These are phyloP conservation scores for Corymbia maculata DNA, from an alignment of 345 rosid genomes.

Conservation along the genomic window DNA sequence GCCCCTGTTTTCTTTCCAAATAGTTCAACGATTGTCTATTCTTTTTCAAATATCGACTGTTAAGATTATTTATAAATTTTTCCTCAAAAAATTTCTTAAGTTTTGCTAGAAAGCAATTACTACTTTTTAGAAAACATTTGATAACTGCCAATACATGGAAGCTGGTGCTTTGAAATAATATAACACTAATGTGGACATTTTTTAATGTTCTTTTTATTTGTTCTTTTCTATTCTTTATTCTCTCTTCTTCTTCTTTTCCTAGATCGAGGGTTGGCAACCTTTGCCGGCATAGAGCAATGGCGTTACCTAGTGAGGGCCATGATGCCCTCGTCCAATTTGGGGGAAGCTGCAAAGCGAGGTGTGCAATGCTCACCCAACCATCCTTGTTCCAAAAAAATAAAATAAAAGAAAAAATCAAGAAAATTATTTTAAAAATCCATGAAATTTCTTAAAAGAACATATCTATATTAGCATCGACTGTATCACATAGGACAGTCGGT, in stretches of 20 bases:
- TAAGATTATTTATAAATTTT: background rate
- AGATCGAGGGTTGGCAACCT: no score
- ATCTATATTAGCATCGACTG: accelerated
- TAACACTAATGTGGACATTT: accelerated
- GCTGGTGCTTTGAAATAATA: no score
- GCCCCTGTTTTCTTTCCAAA: background rate
- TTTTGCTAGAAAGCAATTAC: no score
- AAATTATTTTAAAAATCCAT: no score
- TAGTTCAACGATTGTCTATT: background rate
- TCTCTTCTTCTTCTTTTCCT: no score
- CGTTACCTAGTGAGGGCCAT: background rate
- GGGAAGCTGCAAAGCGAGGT: background rate
- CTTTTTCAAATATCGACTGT: background rate
- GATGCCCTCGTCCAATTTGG: background rate
- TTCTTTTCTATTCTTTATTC: background rate
- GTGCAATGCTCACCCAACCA: accelerated
- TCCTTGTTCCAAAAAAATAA: background rate
- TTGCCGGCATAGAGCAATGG: no score
- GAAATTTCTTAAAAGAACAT: no score
- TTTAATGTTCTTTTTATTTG: no score
- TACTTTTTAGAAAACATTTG: background rate
- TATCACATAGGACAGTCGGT: accelerated
- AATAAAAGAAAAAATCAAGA: no score
- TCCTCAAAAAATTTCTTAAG: no score
- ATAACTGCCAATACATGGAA: no score